These are phyloP conservation scores for Guyanaporus albipodus DNA, from an alignment of 768 basidiomycete species.

Conservation along the genomic window DNA sequence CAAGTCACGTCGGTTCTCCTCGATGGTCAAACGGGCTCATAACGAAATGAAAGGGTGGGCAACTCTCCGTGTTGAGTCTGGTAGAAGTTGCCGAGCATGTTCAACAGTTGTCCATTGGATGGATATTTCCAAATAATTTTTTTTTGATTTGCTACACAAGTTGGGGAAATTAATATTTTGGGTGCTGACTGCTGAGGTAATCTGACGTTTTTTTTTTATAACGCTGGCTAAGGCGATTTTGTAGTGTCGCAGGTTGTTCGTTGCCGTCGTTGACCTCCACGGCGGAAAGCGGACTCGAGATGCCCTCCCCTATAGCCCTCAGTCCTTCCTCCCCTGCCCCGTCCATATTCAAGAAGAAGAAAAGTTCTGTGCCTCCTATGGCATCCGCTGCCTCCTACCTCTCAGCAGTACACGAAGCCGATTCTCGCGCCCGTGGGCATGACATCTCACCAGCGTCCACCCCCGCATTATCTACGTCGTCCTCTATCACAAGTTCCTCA, in stretches of 20 bases:
- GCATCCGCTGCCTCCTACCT: constrained; percentile 57
- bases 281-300: constrained; percentile 12
- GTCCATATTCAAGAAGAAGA: constrained; percentile 64
- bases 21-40: too few relatives aligned
- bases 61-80: too few relatives aligned
- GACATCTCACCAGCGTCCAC: constrained; percentile 54
- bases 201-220: constrained; percentile 20
- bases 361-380: constrained; percentile 39
- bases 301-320: constrained; percentile 65
- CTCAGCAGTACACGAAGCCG: constrained; percentile 58
- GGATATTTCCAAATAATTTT: too few relatives aligned
- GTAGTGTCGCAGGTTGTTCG: constrained; percentile 2
- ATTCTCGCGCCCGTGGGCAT: constrained; percentile 58
- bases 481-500: constrained; percentile 63
- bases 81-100: too few relatives aligned
- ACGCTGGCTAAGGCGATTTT: constrained; percentile 15
- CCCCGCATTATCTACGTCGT: constrained; percentile 70
- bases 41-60: too few relatives aligned
- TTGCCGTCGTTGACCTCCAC: constrained; percentile 12
- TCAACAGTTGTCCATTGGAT: too few relatives aligned
- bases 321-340: constrained; percentile 45
- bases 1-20: too few relatives aligned
- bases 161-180: not conserved
- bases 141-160: not conserved
- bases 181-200: constrained; percentile 23